Base-by-base conservation (phyloP, 108 stramenopile species). In the Nitzschia sp. region DNA sequence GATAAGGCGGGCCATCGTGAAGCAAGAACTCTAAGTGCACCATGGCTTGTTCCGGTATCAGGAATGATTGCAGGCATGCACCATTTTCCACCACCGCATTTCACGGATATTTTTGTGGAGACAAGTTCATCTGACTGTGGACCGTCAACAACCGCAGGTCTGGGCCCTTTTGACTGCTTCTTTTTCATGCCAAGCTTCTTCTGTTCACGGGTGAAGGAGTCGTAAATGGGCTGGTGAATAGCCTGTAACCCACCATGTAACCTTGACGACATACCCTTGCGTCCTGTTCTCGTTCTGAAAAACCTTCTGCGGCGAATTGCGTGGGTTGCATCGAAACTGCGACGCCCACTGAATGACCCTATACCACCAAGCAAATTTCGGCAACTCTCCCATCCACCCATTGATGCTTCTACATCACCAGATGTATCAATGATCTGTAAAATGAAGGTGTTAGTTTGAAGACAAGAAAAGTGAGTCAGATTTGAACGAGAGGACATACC, bases 351-450 rank as follows among this genome's bases (percentile, higher is more conserved):
- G 56, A 90, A 90, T 24, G 71, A 68, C n/a, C 53, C 73, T 10
- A 34, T 57, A 29, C 70, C 65, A 22, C 63, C 74, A 41, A 66
- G 51, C 10, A 87, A 63, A 68, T 71, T 73, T 41, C 67, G 54
- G 64, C 82, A 81, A 52, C 80, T 83, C 48, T 90, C 89, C 86
- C 86, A 90, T 14, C 85, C 89, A 25, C 81, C 78, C 10, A 67
- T 41, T 44, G 59, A 57, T 37, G 81, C 57, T 19, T 63, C 54
- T 2, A 65, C 71, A 56, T 75, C 70, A 29, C 86, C 86, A 69
- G 75, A 55, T 41, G 63, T 77, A 57, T 87, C 86, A n/a, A 86
- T 77, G 11, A 50, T 34, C 80, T 81, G 38, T 22, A 60, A 22
- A 57, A 44, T 14, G 0, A 2, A 37, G 6, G 21, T 44, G 19